A percentile compares a stretch with the other conserved stretches of the same genome.
Evolutionary conservation across 305 asterid genomes (phyloP).

Genomic region (Fraxinus greggii): DNA sequence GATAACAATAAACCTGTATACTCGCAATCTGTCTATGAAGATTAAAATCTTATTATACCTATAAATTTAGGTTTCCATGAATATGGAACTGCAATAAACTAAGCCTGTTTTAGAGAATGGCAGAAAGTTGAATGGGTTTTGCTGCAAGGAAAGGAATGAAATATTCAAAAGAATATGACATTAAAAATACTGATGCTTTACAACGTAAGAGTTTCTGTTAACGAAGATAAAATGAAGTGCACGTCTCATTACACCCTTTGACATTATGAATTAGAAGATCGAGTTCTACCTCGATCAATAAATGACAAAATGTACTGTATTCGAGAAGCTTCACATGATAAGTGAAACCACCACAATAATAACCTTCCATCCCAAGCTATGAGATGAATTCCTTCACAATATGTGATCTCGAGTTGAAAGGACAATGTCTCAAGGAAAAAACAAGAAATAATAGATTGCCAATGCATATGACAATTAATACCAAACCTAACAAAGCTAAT

Average conservation of each 20-base stretch:
- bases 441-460: background rate
- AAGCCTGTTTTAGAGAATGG: background rate
- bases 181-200: background rate
- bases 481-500: constrained; percentile 11
- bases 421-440: background rate
- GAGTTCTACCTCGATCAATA: constrained; percentile 11
- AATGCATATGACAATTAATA: background rate
- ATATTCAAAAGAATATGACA: background rate
- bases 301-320: background rate
- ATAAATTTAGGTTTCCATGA: too few species aligned
- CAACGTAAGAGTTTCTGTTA: constrained; percentile 13
- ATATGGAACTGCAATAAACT: too few species aligned
- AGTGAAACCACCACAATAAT: background rate
- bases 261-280: constrained; percentile 7
- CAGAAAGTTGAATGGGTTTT: background rate
- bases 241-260: constrained; percentile 10
- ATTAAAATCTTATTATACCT: too few species aligned
- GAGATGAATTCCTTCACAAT: background rate
- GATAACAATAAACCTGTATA: background rate
- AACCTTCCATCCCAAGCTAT: background rate
- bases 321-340: constrained; percentile 9
- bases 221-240: background rate
- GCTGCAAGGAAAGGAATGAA: background rate
- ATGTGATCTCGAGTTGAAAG: background rate
- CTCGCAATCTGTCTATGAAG: background rate